Percentiles rank a stretch among this genome's conserved stretches.
These are phyloP conservation scores for Nitzschia sp. DNA, from an alignment of 108 stramenopile genomes.

Conservation along the genomic window DNA sequence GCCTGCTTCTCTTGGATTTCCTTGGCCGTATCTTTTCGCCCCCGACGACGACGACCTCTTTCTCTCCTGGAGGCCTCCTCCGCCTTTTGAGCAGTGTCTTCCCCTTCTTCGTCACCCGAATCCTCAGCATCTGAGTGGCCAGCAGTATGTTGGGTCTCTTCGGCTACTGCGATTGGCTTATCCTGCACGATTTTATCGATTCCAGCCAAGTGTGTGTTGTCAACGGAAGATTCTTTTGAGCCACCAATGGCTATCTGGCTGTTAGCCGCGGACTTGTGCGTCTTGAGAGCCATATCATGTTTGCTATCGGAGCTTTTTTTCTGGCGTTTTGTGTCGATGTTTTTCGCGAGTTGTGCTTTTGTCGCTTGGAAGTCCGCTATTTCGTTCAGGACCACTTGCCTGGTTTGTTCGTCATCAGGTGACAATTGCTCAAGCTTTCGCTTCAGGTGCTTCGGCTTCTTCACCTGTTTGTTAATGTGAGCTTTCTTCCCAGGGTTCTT, in stretches of 20 bases:
- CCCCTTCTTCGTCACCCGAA: conserved; percentile 8
- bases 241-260: no score
- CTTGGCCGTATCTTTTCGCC: conserved; percentile 38
- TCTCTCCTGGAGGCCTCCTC: conserved; percentile 17
- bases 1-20: conserved; percentile 26
- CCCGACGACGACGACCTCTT: conserved; percentile 40
- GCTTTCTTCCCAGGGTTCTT: no score
- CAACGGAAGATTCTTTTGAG: no score
- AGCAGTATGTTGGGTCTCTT: background rate
- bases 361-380: conserved; percentile 41
- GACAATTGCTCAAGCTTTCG: conserved; percentile 66
- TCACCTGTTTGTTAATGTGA: conserved; percentile 40
- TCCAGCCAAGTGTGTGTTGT: no score
- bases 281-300: no score
- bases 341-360: conserved; percentile 33
- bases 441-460: conserved; percentile 87
- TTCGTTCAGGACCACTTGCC: conserved; percentile 23
- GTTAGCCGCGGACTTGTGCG: no score
- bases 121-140: background rate
- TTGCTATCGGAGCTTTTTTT: no score
- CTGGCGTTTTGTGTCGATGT: background rate
- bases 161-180: no score
- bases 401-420: conserved; percentile 25
- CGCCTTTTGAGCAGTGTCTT: background rate
- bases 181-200: no score